A percentile compares a stretch with the other conserved stretches of the same genome.
These are phyloP conservation scores for Alternaria brassicicola DNA, from an alignment of 2,329 filamentous ascomycete genomes.

Conservation along the genomic window DNA sequence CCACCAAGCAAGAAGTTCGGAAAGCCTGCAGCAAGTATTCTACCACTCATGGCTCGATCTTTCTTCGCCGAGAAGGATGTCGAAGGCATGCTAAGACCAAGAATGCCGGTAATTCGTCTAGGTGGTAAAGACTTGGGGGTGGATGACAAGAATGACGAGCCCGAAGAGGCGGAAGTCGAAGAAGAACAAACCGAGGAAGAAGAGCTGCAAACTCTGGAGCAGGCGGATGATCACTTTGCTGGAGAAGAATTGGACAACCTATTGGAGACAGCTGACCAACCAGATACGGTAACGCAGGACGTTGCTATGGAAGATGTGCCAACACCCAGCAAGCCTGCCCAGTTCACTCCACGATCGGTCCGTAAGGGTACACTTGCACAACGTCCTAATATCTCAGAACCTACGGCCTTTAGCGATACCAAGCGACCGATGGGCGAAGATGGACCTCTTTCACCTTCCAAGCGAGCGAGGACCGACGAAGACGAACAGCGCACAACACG, in stretches of 20 bases:
- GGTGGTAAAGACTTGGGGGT: conserved; percentile 27
- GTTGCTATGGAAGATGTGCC: conserved; percentile 23
- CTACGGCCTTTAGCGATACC: conserved; percentile 10
- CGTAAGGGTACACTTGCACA: not conserved
- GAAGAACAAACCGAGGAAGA: conserved; percentile 56
- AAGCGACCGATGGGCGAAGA: conserved; percentile 36
- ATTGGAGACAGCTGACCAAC: conserved; percentile 24
- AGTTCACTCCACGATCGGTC: not conserved
- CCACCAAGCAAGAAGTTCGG: conserved; percentile 66
- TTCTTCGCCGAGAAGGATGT: conserved; percentile 68
- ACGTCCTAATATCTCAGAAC: not conserved
- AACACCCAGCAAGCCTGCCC: not conserved
- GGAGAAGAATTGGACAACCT: conserved; percentile 37
- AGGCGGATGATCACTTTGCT: conserved; percentile 56
- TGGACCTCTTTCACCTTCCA: conserved; percentile 33
- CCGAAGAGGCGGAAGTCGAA: conserved; percentile 25
- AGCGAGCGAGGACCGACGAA: conserved; percentile 33
- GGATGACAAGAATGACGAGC: conserved; percentile 33
- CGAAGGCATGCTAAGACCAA: conserved; percentile 69
- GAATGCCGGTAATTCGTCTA: conserved; percentile 53
- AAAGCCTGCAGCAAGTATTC: conserved; percentile 70
- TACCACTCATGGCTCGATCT: conserved; percentile 76
- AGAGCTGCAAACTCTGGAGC: not conserved
- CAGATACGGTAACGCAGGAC: conserved; percentile 18
- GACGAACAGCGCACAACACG: conserved; percentile 10